Base-by-base conservation (phyloP, 2,329 filamentous ascomycete genomes). In the Colletotrichum sp. region DNA sequence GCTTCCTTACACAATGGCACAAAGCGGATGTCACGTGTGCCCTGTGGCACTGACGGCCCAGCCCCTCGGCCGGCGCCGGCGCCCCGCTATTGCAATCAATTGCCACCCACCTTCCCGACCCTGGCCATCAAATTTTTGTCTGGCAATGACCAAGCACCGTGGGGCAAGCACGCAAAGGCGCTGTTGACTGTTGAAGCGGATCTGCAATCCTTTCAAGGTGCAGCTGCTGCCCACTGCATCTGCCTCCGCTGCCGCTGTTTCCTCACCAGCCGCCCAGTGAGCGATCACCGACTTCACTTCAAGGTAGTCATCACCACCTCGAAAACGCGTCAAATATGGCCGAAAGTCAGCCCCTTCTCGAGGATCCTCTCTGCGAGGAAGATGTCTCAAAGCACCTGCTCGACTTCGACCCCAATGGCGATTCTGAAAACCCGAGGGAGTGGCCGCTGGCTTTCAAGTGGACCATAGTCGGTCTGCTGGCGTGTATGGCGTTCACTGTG, bases 401-500 rank as follows among this genome's bases (percentile, higher is more conserved):
- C 6, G 76, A 77, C 26, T 80, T 79, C 36, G 74, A 78, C 26
- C 76, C 76, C 63, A 69, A 79, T 28, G 78, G 76, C 69, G 78
- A 80, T 32, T 21, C 49, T 4, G 78, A 78, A 21, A 89, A 92
- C 78, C 90, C 90, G 3, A 81, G 88, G 71, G 86, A 90, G 71
- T 92, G 91, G 90, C 86, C 88, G 0, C 78, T 79, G 5, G 77
- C 83, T 3, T 90, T 89, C 82, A 91, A 91, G 81, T 90, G 89
- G 87, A 82, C 84, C 28, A 86, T 92, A 66, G 89, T 91, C n/a
- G 79, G 83, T 21, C 80, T 92, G 44, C 84, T 92, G 32, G 88
- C 88, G 24, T 84, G 89, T 66, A 90, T 89, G 86, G 87, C 89
- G 0, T 92, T 92, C 76, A 90, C 89, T 1, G 89, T 92, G 89